phyloP scores from a whole-genome alignment of 768 basidiomycete genomes.

The Termitomyces sp. region DNA sequence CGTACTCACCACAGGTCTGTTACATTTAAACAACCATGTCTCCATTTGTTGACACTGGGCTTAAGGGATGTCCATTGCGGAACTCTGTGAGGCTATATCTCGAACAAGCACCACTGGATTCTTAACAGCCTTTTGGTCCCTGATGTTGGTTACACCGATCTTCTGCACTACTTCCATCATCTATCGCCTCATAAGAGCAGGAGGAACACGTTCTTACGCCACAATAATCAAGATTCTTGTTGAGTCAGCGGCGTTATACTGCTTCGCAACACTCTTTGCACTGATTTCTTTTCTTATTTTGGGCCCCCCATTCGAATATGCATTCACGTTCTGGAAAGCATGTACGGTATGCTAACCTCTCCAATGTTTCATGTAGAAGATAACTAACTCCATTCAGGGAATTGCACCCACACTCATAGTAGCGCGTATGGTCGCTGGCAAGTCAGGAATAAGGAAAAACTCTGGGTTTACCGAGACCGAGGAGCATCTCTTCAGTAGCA shows the following conservation, averaged over 20 bases:
- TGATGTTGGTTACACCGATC: slow-evolving; percentile 8
- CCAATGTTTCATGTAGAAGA: not conserved
- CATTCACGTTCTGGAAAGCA: not conserved
- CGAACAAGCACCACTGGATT: not conserved
- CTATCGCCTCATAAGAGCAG: slow-evolving; percentile 6
- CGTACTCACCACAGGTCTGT: not conserved
- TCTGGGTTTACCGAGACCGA: not conserved
- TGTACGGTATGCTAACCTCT: not conserved
- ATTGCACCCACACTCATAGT: slow-evolving; percentile 2
- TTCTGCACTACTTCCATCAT: slow-evolving; percentile 13
- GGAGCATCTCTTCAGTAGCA: not conserved
- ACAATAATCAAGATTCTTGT: not conserved
- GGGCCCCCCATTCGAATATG: not conserved
- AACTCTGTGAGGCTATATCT: not conserved
- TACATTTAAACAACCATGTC: not conserved
- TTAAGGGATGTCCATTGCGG: not conserved
- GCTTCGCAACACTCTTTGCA: not conserved
- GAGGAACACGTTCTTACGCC: not conserved
- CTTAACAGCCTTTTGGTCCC: slow-evolving; percentile 3
- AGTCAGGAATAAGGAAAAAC: no score
- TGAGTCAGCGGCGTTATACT: slow-evolving; percentile 1
- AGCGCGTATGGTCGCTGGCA: not conserved
- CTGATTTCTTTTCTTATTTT: not conserved
- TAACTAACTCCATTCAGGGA: not conserved
- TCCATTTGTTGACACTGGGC: not conserved